These are phyloP conservation scores for Podospora fimiseda DNA, from an alignment of 495 filamentous ascomycete genomes.

Conservation along the genomic window DNA sequence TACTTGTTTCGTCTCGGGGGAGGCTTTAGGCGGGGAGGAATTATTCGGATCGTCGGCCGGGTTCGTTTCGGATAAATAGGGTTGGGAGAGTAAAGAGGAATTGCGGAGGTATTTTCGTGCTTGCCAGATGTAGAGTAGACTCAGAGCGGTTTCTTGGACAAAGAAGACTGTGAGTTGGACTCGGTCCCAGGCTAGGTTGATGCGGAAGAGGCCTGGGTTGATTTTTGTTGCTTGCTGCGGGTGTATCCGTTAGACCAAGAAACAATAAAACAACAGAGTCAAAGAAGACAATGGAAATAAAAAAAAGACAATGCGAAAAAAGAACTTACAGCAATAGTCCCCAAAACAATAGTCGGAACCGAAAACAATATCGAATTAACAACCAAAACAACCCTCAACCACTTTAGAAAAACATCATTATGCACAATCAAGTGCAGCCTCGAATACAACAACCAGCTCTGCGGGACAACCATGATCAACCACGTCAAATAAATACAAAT, in stretches of 20 bases:
- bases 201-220: slow-evolving; percentile 4
- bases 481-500: slow-evolving; percentile 31
- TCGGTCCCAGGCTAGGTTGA: slow-evolving; percentile 27
- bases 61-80: slow-evolving; percentile 29
- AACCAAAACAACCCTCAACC: slow-evolving; percentile 18
- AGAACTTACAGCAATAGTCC: slow-evolving; percentile 11
- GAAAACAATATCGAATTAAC: slow-evolving; percentile 25
- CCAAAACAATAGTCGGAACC: slow-evolving; percentile 32
- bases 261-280: no score
- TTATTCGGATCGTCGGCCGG: no score
- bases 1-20: slow-evolving; percentile 23
- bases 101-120: slow-evolving; percentile 28
- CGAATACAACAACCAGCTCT: slow-evolving; percentile 35
- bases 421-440: slow-evolving; percentile 34
- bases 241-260: not conserved
- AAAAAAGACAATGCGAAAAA: slow-evolving; percentile 13
- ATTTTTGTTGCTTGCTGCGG: slow-evolving; percentile 8
- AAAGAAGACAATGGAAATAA: no score
- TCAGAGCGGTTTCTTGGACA: slow-evolving; percentile 33
- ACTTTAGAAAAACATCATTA: slow-evolving; percentile 15
- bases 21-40: not conserved
- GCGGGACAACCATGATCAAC: slow-evolving; percentile 28
- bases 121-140: slow-evolving; percentile 34
- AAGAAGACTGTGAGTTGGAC: slow-evolving; percentile 36
- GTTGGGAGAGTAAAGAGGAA: slow-evolving; percentile 19